phyloP scores from a whole-genome alignment of 805 yeast species.

The Cyberlindnera maritima region DNA sequence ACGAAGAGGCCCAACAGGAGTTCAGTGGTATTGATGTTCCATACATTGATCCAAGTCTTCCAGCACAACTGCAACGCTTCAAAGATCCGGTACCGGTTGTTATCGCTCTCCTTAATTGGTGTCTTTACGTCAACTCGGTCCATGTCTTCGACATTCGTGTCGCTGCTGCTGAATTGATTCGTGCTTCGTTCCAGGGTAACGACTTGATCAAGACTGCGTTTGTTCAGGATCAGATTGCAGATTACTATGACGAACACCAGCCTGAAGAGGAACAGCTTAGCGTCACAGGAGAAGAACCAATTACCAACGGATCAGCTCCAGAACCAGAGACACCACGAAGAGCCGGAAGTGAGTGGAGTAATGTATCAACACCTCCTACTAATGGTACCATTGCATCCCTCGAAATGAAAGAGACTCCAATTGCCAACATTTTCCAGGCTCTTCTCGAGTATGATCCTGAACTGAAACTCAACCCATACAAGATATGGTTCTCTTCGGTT shows the following conservation, averaged over 20 bases:
- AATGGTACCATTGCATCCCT: slow-evolving; percentile 4
- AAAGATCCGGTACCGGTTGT: slow-evolving; percentile 60
- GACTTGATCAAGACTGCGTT: slow-evolving; percentile 59
- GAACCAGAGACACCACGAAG: slow-evolving; percentile 2
- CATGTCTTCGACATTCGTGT: slow-evolving; percentile 81
- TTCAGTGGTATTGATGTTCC: slow-evolving; percentile 90
- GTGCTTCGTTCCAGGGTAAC: slow-evolving; percentile 67
- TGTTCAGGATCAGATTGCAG: slow-evolving; percentile 59
- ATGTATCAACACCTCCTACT: not conserved
- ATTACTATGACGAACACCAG: slow-evolving; percentile 31
- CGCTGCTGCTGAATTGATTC: slow-evolving; percentile 64
- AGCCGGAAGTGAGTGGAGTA: not conserved
- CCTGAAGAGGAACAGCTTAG: slow-evolving; percentile 8
- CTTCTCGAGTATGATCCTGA: slow-evolving; percentile 76
- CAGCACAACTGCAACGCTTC: slow-evolving; percentile 30
- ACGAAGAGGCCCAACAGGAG: slow-evolving; percentile 62
- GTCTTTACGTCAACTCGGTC: slow-evolving; percentile 72
- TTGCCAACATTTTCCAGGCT: slow-evolving; percentile 64
- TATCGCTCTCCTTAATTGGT: slow-evolving; percentile 79
- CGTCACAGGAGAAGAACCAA: not conserved
- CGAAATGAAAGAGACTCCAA: slow-evolving; percentile 29
- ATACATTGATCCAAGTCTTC: slow-evolving; percentile 72
- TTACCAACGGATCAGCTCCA: not conserved
- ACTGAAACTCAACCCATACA: slow-evolving; percentile 76
- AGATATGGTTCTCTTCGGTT: slow-evolving; percentile 77